Evolutionary conservation across 495 filamentous ascomycete genomes (phyloP), one percentile per base, ranked within the genome.

Genomic region (Chaetomium cochliodes): DNA sequence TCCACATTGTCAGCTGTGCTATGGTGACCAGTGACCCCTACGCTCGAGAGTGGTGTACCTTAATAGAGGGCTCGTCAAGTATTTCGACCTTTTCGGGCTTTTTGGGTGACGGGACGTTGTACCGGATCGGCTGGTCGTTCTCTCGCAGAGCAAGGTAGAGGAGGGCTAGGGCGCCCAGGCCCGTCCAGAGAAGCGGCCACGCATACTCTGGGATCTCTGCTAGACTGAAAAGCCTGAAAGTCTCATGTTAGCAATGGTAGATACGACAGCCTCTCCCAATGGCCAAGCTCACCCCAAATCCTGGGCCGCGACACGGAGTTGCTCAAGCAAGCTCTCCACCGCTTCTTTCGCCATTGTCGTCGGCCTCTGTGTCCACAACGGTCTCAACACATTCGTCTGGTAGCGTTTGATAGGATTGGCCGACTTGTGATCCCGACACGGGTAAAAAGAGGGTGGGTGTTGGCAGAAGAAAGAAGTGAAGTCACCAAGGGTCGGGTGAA

Each of bases 41-140:
- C n/a, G 11, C 13, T 39, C 16, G 30, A 25, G 11, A 0, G 23
- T 7, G 5, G 22, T 47, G 55, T 56, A 81, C 80, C 68, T 82
- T 86, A 62, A 88, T 80, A 13, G 73, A 73, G 0, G 85, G 83
- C 16, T 87, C 73, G 18, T 90, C 85, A 65, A 96, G 85, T 7
- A 86, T 80, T 70, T 85, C 82, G 12, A 84, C 82, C 8, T 82
- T 76, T 76, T 78, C 77, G 20, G 77, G 75, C 9, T 68, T 47
- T 66, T 75, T 77, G 15, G 78, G 79, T 15, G 71, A 58, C 9
- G 77, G 72, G 20, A 82, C 72, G 18, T 61, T 69, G 70, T 82
- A 82, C 8, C 67, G 72, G 20, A 75, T 71, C 9, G 81, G 77
- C 54, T 62, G 65, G 57, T 75, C 74, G 55, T 71, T 70, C 52